A percentile compares a stretch with the other conserved stretches of the same genome.
These are phyloP conservation scores for Monascus purpureus DNA, from an alignment of 495 filamentous ascomycete genomes.

Conservation along the genomic window DNA sequence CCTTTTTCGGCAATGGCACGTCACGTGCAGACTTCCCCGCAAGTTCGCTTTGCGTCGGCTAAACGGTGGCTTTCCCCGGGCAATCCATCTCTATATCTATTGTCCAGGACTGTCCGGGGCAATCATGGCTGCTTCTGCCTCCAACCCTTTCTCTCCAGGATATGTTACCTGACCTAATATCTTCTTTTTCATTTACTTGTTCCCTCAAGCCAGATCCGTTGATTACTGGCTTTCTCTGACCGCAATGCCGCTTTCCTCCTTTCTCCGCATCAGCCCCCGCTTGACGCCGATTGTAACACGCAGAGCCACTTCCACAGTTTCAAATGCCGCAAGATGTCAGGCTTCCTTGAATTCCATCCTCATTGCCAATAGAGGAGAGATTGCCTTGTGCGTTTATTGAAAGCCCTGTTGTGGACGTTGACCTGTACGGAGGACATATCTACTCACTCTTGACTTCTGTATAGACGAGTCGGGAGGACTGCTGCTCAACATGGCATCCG, in stretches of 20 bases:
- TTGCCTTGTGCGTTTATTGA: constrained; percentile 51
- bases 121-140: no score
- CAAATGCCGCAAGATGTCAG: constrained; percentile 10
- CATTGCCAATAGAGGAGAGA: constrained; percentile 95
- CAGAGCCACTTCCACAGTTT: constrained; percentile 23
- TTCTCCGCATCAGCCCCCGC: constrained; percentile 34
- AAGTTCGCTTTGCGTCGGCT: constrained; percentile 33
- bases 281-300: constrained; percentile 21
- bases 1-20: neutral
- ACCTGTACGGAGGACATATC: no score
- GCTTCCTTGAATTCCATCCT: constrained; percentile 76
- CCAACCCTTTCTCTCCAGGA: no score
- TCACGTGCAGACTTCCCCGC: constrained; percentile 24
- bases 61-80: no score
- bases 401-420: no score
- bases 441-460: no score
- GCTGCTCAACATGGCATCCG: constrained; percentile 79
- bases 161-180: no score
- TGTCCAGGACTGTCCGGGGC: no score
- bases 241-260: constrained; percentile 28
- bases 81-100: no score
- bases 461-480: constrained; percentile 69
- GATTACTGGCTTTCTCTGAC: constrained; percentile 3
- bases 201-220: no score
- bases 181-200: no score